These are phyloP conservation scores for Lavandula angustifolia DNA, from an alignment of 257 asterid genomes.

Conservation along the genomic window DNA sequence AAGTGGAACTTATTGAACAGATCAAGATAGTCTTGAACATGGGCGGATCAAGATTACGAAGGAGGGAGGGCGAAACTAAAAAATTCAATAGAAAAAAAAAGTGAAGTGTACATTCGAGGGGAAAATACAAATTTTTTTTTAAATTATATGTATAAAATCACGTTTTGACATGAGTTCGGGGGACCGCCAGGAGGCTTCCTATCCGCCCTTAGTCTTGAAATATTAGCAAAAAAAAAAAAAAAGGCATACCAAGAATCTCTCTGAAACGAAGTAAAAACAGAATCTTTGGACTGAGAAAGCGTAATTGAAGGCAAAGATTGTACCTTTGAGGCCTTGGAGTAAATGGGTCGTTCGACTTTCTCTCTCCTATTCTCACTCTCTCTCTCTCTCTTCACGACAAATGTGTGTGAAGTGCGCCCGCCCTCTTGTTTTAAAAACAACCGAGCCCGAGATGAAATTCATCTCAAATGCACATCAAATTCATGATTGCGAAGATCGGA, in stretches of 20 bases:
- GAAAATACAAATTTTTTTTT: too few relatives aligned
- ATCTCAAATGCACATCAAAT: conserved; percentile 44
- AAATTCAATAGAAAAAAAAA: too few relatives aligned
- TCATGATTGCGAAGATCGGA: conserved; percentile 29
- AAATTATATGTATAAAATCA: too few relatives aligned
- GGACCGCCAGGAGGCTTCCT: too few relatives aligned
- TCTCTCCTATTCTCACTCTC: neutral
- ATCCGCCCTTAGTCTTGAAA: too few relatives aligned
- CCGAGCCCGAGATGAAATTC: conserved; percentile 38
- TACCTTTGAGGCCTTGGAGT: conserved; percentile 36
- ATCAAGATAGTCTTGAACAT: too few relatives aligned
- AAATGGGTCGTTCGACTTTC: conserved; percentile 27
- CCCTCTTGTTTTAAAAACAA: conserved; percentile 43
- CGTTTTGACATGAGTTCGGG: too few relatives aligned
- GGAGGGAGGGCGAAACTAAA: too few relatives aligned
- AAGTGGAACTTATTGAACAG: neutral
- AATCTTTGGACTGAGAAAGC: conserved; percentile 23
- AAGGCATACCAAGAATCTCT: neutral
- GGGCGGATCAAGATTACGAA: too few relatives aligned
- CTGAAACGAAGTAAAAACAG: neutral
- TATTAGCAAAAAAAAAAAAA: too few relatives aligned
- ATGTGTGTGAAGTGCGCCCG: conserved; percentile 34
- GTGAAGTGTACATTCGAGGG: too few relatives aligned
- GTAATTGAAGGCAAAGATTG: conserved; percentile 21
- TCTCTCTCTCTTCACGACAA: neutral